phyloP scores from a whole-genome alignment of 169 alveolate genomes.

The Eimeria necatrix region DNA sequence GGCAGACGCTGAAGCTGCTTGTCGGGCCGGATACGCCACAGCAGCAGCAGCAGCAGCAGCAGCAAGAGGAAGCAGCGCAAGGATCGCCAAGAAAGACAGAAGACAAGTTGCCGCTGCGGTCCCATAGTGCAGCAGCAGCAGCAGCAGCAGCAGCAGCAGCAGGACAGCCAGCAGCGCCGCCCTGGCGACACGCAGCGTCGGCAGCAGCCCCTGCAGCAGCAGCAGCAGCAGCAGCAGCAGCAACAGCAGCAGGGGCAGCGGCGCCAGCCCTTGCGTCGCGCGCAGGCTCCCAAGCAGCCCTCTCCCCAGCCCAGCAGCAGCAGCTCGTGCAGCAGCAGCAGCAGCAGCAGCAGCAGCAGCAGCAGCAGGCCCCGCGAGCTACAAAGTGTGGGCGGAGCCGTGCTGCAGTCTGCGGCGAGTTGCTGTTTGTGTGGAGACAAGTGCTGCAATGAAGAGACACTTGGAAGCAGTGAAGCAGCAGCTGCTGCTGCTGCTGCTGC shows the following conservation, averaged over 20 bases:
- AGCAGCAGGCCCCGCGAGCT: too few relatives aligned
- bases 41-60: conserved; percentile 9
- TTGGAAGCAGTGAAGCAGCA: not conserved
- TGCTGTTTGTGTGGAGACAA: too few relatives aligned
- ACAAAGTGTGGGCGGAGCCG: too few relatives aligned
- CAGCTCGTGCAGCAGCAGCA: too few relatives aligned
- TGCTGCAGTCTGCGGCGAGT: too few relatives aligned
- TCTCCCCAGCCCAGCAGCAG: too few relatives aligned
- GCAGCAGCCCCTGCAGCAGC: not conserved
- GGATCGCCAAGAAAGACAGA: not conserved
- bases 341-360: too few relatives aligned
- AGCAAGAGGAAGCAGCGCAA: not conserved
- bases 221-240: not conserved
- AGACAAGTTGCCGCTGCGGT: not conserved
- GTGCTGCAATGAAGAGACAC: not conserved
- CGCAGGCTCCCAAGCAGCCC: too few relatives aligned
- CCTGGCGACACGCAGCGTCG: not conserved
- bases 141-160: not conserved
- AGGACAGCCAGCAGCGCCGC: not conserved
- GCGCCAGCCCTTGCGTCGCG: too few relatives aligned
- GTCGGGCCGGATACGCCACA: not conserved
- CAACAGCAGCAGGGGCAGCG: too few relatives aligned
- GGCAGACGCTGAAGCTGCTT: not conserved
- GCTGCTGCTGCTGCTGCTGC: too few relatives aligned
- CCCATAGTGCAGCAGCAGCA: not conserved